Conservation (phyloP, 768 basidiomycete species). For the Mrakia blollopis region DNA sequence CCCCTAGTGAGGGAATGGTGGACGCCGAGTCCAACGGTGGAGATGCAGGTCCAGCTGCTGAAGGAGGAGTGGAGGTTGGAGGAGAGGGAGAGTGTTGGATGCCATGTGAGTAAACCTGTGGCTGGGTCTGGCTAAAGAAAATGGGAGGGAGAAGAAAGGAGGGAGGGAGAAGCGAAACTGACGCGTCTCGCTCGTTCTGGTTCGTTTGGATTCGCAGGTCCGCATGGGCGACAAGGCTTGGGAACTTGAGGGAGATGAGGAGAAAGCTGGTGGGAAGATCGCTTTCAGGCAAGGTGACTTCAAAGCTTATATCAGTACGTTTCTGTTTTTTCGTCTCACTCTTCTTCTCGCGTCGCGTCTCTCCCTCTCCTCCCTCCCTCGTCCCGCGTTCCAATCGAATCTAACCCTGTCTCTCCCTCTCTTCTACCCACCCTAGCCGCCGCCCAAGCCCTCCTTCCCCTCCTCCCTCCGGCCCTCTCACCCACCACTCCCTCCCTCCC, state of each 20-base stretch:
- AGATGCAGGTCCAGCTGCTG: background rate
- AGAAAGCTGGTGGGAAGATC: background rate
- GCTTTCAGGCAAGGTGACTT: background rate
- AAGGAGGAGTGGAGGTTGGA: constrained; percentile 1
- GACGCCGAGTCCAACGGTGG: background rate
- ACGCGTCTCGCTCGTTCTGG: background rate
- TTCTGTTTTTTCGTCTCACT: background rate
- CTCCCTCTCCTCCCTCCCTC: background rate
- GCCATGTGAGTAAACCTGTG: background rate
- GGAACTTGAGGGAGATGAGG: background rate
- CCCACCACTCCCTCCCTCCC: background rate
- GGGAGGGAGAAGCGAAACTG: background rate
- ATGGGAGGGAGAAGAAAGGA: background rate
- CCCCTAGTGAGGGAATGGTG: background rate
- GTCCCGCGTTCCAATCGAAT: background rate
- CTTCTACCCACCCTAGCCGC: background rate
- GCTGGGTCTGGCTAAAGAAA: background rate
- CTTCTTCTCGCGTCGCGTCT: background rate
- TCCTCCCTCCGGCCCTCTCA: background rate
- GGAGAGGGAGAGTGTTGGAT: background rate
- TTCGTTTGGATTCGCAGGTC: background rate
- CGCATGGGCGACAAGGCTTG: background rate
- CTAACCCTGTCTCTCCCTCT: background rate
- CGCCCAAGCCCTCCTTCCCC: background rate
- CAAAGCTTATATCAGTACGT: background rate